Percentiles rank a stretch among this genome's conserved stretches.
phyloP scores from a whole-genome alignment of 331 rosid species.

The Cucumis variabilis region DNA sequence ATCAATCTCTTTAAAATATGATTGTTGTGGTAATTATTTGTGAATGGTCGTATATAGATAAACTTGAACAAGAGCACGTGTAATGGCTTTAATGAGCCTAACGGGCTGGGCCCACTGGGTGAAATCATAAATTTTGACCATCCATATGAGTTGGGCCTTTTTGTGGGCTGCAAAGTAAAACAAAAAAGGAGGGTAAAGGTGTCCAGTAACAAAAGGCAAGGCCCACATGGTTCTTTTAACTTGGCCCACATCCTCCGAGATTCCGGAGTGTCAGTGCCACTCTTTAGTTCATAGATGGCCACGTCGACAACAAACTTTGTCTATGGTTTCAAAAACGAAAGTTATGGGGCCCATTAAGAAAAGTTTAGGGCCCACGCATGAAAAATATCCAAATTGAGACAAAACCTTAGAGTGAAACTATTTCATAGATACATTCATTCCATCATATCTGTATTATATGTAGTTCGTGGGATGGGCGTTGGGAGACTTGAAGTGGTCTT shows the following conservation, averaged over 20 bases:
- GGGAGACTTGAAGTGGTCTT: neutral
- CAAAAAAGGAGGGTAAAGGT: neutral
- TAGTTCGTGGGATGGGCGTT: neutral
- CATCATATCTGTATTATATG: no score
- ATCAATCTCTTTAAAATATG: neutral
- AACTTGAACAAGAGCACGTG: conserved; percentile 15
- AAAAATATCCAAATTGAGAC: neutral
- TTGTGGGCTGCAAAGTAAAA: conserved; percentile 1
- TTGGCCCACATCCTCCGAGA: neutral
- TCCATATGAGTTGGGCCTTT: neutral
- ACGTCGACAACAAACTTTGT: neutral
- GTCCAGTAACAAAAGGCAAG: neutral
- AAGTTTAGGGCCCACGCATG: neutral
- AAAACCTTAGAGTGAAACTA: neutral
- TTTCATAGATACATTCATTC: neutral
- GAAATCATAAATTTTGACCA: neutral
- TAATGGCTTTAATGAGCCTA: neutral
- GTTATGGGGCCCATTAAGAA: neutral
- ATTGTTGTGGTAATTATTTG: neutral
- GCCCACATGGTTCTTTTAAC: neutral
- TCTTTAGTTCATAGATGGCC: neutral
- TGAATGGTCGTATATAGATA: neutral
- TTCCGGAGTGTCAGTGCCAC: neutral
- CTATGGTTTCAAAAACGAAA: neutral
- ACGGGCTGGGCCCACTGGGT: conserved; percentile 12